Conservation (phyloP, 495 filamentous ascomycete genomes). For the Thermochaetoides thermophila region DNA sequence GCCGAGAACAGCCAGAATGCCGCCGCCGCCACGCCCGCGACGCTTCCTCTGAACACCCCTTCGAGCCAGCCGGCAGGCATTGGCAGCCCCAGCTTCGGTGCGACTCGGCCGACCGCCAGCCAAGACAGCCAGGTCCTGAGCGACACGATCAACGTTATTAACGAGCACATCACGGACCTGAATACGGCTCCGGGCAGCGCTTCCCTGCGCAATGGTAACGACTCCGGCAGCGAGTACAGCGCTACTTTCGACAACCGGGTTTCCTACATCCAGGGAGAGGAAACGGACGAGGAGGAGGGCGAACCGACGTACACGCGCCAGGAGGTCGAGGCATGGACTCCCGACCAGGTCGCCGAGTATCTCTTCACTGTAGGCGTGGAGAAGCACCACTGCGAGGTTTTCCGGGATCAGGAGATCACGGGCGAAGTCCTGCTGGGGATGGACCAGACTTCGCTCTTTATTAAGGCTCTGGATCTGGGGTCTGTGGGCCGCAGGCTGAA, state of each 20-base stretch:
- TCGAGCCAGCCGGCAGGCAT: slow-evolving; percentile 15
- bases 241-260: slow-evolving; percentile 58
- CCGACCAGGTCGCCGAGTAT: slow-evolving; percentile 68
- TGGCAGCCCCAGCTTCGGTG: slow-evolving; percentile 7
- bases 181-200: slow-evolving; percentile 48
- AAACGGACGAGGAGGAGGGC: slow-evolving; percentile 60
- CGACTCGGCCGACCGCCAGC: slow-evolving; percentile 21
- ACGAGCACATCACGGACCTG: slow-evolving; percentile 95
- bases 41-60: slow-evolving; percentile 25
- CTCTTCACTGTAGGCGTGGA: slow-evolving; percentile 72
- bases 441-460: slow-evolving; percentile 82
- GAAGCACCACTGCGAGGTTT: slow-evolving; percentile 74
- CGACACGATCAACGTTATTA: slow-evolving; percentile 91
- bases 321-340: slow-evolving; percentile 60
- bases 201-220: slow-evolving; percentile 42
- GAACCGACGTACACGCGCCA: slow-evolving; percentile 39
- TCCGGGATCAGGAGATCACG: slow-evolving; percentile 88
- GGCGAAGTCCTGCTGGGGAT: slow-evolving; percentile 88
- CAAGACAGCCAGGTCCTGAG: slow-evolving; percentile 76
- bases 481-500: slow-evolving; percentile 75
- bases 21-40: slow-evolving; percentile 23
- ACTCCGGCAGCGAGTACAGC: slow-evolving; percentile 84
- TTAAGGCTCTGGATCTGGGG: slow-evolving; percentile 91
- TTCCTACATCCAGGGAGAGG: slow-evolving; percentile 81
- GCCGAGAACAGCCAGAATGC: no score